These are phyloP conservation scores for Salix viminalis DNA, from an alignment of 345 rosid genomes.

Conservation along the genomic window DNA sequence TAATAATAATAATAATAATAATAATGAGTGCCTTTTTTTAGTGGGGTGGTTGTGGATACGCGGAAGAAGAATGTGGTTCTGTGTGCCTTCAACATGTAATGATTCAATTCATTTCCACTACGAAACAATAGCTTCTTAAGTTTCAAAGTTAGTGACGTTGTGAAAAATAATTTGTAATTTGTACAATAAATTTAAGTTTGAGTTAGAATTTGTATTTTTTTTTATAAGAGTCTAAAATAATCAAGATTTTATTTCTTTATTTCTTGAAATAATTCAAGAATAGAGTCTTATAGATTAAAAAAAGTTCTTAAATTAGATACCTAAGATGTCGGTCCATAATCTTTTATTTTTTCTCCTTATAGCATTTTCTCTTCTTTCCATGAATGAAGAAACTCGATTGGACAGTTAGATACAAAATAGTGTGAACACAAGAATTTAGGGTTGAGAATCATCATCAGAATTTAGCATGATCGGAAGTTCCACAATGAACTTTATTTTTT, in stretches of 20 bases:
- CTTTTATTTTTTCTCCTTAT: neutral
- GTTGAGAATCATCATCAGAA: too few relatives aligned
- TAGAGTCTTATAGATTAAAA: too few relatives aligned
- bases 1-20: too few relatives aligned
- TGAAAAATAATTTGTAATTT: too few relatives aligned
- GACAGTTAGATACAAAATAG: neutral
- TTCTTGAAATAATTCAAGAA: too few relatives aligned
- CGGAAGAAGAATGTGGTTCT: slow-evolving; percentile 15
- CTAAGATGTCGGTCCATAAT: neutral
- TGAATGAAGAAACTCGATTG: neutral
- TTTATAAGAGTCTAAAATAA: too few relatives aligned
- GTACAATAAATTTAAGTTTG: too few relatives aligned
- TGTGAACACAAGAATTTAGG: neutral
- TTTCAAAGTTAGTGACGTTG: too few relatives aligned
- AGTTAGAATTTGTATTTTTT: too few relatives aligned
- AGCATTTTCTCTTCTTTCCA: neutral
- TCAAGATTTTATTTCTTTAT: too few relatives aligned
- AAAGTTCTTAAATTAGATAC: neutral
- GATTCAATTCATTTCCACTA: slow-evolving; percentile 8
- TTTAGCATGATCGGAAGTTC: too few relatives aligned
- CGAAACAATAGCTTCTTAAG: neutral
- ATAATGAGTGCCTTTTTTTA: neutral
- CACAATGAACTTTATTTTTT: too few relatives aligned
- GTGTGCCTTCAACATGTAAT: slow-evolving; percentile 18
- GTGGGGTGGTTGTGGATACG: slow-evolving; percentile 45